phyloP scores from a whole-genome alignment of 768 basidiomycete genomes.

The Mrakia blollopis region DNA sequence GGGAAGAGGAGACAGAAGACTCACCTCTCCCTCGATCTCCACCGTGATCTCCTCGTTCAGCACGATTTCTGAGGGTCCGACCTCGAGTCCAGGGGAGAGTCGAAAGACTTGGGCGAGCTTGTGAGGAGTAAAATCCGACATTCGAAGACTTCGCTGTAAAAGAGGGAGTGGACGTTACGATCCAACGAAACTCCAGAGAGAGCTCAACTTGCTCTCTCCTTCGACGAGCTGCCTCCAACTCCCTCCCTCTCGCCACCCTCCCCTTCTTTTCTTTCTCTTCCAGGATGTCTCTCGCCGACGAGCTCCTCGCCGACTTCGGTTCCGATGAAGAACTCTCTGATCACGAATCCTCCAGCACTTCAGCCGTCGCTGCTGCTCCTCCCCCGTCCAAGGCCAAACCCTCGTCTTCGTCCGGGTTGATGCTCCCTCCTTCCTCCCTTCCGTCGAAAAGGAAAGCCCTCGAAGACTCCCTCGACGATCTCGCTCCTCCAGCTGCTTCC shows the following conservation, averaged over 20 bases:
- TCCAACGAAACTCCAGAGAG: background rate
- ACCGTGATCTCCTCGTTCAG: no score
- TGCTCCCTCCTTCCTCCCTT: slow-evolving; percentile 43
- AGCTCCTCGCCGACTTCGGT: slow-evolving; percentile 83
- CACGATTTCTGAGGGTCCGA: background rate
- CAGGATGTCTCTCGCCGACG: slow-evolving; percentile 64
- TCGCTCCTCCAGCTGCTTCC: slow-evolving; percentile 35
- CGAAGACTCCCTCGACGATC: slow-evolving; percentile 49
- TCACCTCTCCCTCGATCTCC: no score
- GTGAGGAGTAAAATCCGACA: background rate
- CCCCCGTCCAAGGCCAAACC: slow-evolving; percentile 31
- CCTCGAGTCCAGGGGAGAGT: background rate
- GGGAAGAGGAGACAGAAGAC: no score
- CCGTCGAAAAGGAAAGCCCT: slow-evolving; percentile 36
- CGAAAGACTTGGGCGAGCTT: background rate
- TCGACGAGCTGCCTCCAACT: background rate
- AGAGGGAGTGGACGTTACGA: background rate
- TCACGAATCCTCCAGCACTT: slow-evolving; percentile 21
- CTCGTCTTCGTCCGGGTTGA: slow-evolving; percentile 36
- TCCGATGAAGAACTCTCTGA: slow-evolving; percentile 53
- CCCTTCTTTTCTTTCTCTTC: background rate
- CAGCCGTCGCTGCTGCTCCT: background rate
- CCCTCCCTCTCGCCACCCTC: background rate
- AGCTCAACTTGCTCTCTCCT: background rate
- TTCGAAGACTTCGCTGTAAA: background rate